Percentiles rank a stretch among this genome's conserved stretches.
Conservation (phyloP, 2,329 filamentous ascomycete species). For the Mollisiaceae sp. region DNA sequence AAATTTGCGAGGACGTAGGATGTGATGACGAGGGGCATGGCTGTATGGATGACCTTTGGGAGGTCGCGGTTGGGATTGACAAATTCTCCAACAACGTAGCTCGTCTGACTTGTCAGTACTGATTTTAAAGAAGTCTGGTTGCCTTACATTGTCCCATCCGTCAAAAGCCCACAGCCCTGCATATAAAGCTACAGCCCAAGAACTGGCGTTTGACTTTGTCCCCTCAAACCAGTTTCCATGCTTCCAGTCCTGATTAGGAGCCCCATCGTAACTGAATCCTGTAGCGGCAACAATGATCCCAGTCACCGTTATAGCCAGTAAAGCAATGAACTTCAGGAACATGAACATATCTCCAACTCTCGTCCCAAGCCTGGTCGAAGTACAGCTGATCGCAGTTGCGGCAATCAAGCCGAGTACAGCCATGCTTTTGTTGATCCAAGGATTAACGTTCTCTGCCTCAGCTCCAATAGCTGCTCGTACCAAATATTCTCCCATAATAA, state of each 20-base stretch:
- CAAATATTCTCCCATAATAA: constrained; percentile 98
- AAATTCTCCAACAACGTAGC: constrained; percentile 97
- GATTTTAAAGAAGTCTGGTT: background rate
- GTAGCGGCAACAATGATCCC: constrained; percentile 90
- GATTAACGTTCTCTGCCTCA: constrained; percentile 79
- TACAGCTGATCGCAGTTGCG: constrained; percentile 86
- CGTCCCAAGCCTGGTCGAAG: constrained; percentile 88
- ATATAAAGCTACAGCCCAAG: constrained; percentile 93
- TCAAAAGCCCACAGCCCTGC: constrained; percentile 98
- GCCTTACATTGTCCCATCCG: constrained; percentile 93
- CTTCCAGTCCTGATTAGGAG: constrained; percentile 86
- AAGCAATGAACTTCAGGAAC: constrained; percentile 93
- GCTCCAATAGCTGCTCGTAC: constrained; percentile 85
- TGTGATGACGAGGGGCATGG: constrained; percentile 91
- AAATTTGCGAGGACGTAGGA: constrained; percentile 91
- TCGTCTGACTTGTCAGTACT: constrained; percentile 66
- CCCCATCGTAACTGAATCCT: constrained; percentile 77
- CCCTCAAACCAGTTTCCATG: constrained; percentile 85
- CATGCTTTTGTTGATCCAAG: constrained; percentile 90
- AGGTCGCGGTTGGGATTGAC: constrained; percentile 88
- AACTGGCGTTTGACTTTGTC: constrained; percentile 78
- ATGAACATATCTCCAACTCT: constrained; percentile 91
- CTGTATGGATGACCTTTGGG: constrained; percentile 93
- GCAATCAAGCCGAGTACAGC: constrained; percentile 76
- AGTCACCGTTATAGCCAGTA: constrained; percentile 84